Evolutionary conservation across 208 protist species (phyloP), one percentile per base, ranked within the genome.

Genomic region (Borovskyia barvae): DNA sequence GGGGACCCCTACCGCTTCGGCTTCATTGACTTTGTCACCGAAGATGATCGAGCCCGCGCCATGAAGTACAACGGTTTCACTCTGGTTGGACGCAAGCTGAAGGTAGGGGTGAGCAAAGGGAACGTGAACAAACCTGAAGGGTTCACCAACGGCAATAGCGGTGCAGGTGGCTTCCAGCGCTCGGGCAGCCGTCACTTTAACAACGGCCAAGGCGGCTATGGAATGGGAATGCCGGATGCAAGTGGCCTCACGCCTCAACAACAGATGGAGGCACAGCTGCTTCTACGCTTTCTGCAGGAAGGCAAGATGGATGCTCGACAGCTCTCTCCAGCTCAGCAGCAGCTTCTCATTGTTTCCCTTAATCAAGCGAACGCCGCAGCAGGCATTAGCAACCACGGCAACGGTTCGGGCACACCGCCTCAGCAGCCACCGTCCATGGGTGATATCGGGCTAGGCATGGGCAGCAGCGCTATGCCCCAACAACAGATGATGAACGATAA

Each of bases 31-130:
- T 94, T 94, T 50, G 73, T 75, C 40, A 76, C 77, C 17, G 82
- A 90, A 56, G 85, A 92, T 25, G 88, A 87, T 43, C 82, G 88
- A 17, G 64, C 72, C 9, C 69, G 80, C 15, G 88, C 88, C 15
- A 70, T 94, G 70, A 90, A 91, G 77, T 89, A 87, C 78, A 89
- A 94, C 65, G 88, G 88, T 50, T 87, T 85, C 64, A 83, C 77
- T 6, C 66, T 94, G 20, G 67, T 76, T 8, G 85, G 82, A 25
- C 75, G 88, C 25, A 86, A 88, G 55, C 73, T 94, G 47, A 85
- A 85, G 61, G 88, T 94, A n/a, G 75, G 77, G 20, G 62, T 91
- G 50, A 94, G 88, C 74, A 90, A 87, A 33, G 88, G 88, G 11
- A 94, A 90, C 55, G 81, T 94, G 28, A 80, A 80, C 33, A 75